Base-by-base conservation (phyloP, 345 rosid genomes). In the Acer negundo region DNA sequence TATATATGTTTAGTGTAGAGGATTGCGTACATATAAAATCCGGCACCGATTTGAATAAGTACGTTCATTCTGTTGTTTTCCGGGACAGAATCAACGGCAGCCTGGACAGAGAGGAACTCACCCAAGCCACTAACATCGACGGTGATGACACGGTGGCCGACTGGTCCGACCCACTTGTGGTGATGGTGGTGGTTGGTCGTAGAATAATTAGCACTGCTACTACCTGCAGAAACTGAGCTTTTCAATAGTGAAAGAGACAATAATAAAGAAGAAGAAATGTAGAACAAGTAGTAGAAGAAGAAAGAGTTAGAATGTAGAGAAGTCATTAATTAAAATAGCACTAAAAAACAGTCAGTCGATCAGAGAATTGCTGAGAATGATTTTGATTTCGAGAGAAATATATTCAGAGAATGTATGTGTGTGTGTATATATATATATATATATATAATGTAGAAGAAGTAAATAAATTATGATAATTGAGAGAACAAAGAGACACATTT, bases 51-150 rank as follows among this genome's bases (percentile, higher is more conserved):
- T 68, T 80, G 87, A 80, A 95, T 88, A 15, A 86, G 58, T 53
- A 91, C 84, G 69, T 86, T 93, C 86, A 81, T 82, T 75, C 78
- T 83, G 69, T 95, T 95, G 80, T 88, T 88, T 77, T 78, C 87
- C 15, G 90, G 90, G 44, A 95, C 82, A 47, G 96, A 86, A 79
- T 93, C 88, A 7, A 95, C 88, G 6, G 99, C 99, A 6, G 86
- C 98, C 76, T 95, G 99, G 38, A 95, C 94, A 2, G 97, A 89
- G 61, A 70, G 87, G 84, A 87, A 95, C 80, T 89, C 84, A 6
- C 90, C 88, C 11, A 80, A 84, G 53, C 99, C 97, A 20, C 82
- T 67, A 55, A 84, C 51, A 38, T 88, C 86, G 46, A 95, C 97
- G 6, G 91, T 90, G 85, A 95, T 92, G 61, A 85, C 81, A 31